Evolutionary conservation across 352 stramenopile species (phyloP).

Genomic region (Phytophthora kernoviae): DNA sequence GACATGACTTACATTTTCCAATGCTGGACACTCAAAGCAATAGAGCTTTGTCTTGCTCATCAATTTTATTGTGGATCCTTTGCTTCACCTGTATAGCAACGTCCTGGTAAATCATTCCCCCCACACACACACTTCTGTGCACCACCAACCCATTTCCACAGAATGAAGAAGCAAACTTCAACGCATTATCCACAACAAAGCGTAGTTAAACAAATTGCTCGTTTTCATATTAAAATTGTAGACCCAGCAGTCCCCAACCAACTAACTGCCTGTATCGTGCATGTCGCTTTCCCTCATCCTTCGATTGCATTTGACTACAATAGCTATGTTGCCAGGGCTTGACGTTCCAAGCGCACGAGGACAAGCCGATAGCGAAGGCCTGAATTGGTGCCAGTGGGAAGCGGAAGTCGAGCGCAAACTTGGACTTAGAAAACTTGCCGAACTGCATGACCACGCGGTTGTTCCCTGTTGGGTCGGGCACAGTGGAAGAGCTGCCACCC

Average conservation of each 20-base stretch:
- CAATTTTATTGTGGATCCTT: too few species aligned
- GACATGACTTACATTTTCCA: too few species aligned
- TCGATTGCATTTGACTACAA: not conserved
- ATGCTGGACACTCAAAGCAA: too few species aligned
- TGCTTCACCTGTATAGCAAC: too few species aligned
- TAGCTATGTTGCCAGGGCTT: constrained; percentile 36
- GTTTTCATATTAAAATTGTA: constrained; percentile 18
- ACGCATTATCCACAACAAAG: too few species aligned
- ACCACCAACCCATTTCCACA: too few species aligned
- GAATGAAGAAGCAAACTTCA: too few species aligned
- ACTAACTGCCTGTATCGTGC: not conserved
- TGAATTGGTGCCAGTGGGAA: constrained; percentile 86
- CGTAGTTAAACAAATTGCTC: too few species aligned
- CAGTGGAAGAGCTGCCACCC: constrained; percentile 11
- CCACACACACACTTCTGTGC: too few species aligned
- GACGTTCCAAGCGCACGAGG: constrained; percentile 84
- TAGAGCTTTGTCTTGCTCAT: too few species aligned
- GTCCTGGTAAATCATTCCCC: too few species aligned
- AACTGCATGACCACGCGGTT: constrained; percentile 87
- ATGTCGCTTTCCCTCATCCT: constrained; percentile 6
- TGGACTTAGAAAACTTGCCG: constrained; percentile 87
- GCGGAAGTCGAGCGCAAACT: constrained; percentile 89
- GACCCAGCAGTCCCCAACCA: constrained; percentile 1
- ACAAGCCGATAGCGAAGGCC: constrained; percentile 86
- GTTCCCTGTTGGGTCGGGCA: constrained; percentile 41